A percentile compares a stretch with the other conserved stretches of the same genome.
Conservation (phyloP, 768 basidiomycete genomes). For the Saitozyma podzolica region DNA sequence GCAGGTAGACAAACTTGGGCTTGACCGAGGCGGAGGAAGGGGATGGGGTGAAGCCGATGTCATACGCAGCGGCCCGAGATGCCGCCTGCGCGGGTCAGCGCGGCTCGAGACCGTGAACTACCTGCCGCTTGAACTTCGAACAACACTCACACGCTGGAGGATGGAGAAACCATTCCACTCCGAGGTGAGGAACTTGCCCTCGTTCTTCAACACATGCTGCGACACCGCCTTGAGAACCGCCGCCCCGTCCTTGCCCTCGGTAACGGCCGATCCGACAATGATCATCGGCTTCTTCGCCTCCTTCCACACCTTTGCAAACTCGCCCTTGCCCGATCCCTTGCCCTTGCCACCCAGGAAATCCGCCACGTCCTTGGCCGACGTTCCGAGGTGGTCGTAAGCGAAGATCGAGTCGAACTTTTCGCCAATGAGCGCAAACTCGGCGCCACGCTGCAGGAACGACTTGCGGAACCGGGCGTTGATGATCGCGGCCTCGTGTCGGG, state of each 20-base stretch:
- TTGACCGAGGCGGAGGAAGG: conserved; percentile 69
- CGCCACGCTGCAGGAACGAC: conserved; percentile 81
- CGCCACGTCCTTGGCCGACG: conserved; percentile 69
- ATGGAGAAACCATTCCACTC: conserved; percentile 96
- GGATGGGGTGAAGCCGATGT: conserved; percentile 88
- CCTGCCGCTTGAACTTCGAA: not conserved
- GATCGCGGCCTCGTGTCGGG: conserved; percentile 93
- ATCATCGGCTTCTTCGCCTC: conserved; percentile 87
- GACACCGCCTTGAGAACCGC: conserved; percentile 74
- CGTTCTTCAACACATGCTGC: conserved; percentile 76
- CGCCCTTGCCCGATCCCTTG: conserved; percentile 31
- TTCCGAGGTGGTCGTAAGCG: conserved; percentile 87
- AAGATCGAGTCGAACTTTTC: conserved; percentile 88
- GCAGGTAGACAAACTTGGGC: conserved; percentile 93
- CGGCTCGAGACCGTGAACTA: not conserved
- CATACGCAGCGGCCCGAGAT: conserved; percentile 90
- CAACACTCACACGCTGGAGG: conserved; percentile 74
- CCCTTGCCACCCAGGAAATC: conserved; percentile 71
- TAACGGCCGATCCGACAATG: conserved; percentile 82
- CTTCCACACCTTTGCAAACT: conserved; percentile 83
- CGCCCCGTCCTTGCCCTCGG: conserved; percentile 80
- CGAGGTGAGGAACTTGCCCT: conserved; percentile 70
- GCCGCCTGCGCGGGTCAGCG: conserved; percentile 62
- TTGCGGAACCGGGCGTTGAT: conserved; percentile 96
- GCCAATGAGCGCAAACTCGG: conserved; percentile 87